Evolutionary conservation across 2,329 filamentous ascomycete genomes (phyloP), one percentile per base, ranked within the genome.

Genomic region (Colletotrichum sp.): DNA sequence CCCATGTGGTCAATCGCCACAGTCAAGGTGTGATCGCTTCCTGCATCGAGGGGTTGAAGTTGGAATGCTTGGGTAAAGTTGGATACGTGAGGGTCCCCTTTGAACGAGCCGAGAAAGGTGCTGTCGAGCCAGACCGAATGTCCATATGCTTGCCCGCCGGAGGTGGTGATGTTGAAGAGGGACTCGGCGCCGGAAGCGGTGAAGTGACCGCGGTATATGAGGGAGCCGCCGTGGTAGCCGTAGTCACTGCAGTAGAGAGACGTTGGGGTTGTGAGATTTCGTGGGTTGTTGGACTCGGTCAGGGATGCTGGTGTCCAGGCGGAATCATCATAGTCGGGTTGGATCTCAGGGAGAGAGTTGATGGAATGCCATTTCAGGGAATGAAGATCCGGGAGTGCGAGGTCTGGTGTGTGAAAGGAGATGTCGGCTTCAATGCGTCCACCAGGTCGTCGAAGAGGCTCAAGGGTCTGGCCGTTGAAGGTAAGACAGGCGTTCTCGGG

Each of bases 1-100:
- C 93, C 93, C 85, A 93, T 93, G 83, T 93, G 92, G 82, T 95
- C 94, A 32, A 95, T 85, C 1, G 94, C 84, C 6, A 95, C 85
- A 0, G 93, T 94, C 80, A 95, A 83, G n/a, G 92, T 87, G 81
- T 94, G 92, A 1, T 84, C 78, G 43, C 87, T 85, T 89, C 91
- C 0, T 85, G 79, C 3, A 82, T 81, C 28, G 6, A 48, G 24
- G 36, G 24, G 16, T 10, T 24, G 39, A 15, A 94, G 85, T 26
- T 85, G 83, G 2, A 91, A 89, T 0, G 94, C 84, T 0, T 85
- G 59, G 18, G 59, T 63, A 18, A 28, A 66, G 63, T 66, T 66
- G 18, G 26, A 48, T 10, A 18, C 26, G 36, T 52, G 63, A 30
- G 63, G 36, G 26, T 66, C 39, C 21, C 63, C 24, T 52, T 39